A percentile compares a stretch with the other conserved stretches of the same genome.
These are phyloP conservation scores for Trebouxia sp. DNA, from an alignment of 139 green algal genomes.

Conservation along the genomic window DNA sequence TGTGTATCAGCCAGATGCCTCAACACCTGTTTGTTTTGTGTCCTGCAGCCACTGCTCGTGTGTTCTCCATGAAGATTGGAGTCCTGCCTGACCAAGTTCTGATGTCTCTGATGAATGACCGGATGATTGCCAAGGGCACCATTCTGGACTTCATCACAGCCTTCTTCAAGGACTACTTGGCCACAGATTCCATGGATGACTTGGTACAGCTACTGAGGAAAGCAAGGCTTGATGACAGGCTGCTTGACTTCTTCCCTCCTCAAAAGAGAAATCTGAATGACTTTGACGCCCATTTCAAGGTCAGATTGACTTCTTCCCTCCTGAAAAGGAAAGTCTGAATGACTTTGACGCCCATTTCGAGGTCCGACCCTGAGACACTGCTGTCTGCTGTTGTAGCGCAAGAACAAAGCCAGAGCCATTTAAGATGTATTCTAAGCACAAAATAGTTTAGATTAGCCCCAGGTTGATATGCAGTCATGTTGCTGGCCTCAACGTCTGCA, in stretches of 20 bases:
- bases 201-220: conserved; percentile 82
- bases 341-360: no score
- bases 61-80: conserved; percentile 75
- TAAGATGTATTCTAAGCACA: no score
- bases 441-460: no score
- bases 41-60: conserved; percentile 65
- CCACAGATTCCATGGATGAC: conserved; percentile 59
- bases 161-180: conserved; percentile 87
- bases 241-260: conserved; percentile 92
- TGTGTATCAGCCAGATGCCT: not conserved
- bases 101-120: conserved; percentile 77
- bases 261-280: conserved; percentile 74
- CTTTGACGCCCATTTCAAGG: conserved; percentile 84
- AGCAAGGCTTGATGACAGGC: conserved; percentile 77
- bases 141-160: conserved; percentile 82
- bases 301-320: no score
- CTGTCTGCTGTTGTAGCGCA: no score
- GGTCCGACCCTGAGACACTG: no score
- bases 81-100: conserved; percentile 83
- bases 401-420: no score
- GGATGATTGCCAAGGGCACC: conserved; percentile 87
- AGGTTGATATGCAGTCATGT: no score
- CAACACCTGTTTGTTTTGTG: not conserved
- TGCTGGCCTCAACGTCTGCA: no score
- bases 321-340: no score